These are phyloP conservation scores for Daldinia loculata DNA, from an alignment of 495 filamentous ascomycete species.

Conservation along the genomic window DNA sequence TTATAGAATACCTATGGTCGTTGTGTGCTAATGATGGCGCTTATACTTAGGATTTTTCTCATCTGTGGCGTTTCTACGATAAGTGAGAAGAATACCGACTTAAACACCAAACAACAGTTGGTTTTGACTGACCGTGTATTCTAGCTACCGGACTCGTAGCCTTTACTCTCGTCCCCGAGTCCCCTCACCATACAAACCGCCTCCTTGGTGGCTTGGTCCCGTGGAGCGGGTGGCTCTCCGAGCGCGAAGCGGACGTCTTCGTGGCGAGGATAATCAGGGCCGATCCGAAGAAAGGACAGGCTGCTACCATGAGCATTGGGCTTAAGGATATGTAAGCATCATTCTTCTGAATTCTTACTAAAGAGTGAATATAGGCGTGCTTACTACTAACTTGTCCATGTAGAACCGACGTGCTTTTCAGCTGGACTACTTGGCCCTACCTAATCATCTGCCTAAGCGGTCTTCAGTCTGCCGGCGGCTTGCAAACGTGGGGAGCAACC, in stretches of 20 bases:
- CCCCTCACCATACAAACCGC: constrained; percentile 26
- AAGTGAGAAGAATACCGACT: constrained; percentile 2
- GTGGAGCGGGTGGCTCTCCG: constrained; percentile 31
- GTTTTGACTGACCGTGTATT: neutral
- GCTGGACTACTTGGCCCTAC: constrained; percentile 32
- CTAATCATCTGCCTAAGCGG: constrained; percentile 35
- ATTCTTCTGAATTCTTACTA: neutral
- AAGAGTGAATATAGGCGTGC: neutral
- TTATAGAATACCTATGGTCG: no score
- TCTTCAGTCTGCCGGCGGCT: constrained; percentile 24
- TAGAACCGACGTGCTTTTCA: constrained; percentile 27
- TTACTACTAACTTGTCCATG: neutral
- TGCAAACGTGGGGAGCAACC: constrained; percentile 26
- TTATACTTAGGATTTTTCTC: constrained; percentile 29
- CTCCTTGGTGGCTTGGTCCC: constrained; percentile 27
- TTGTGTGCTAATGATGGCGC: neutral
- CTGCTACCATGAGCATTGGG: constrained; percentile 24
- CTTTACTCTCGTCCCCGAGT: constrained; percentile 28
- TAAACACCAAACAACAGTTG: neutral
- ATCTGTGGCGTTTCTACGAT: constrained; percentile 32
- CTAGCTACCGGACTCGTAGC: constrained; percentile 24
- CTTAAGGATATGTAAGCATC: constrained; percentile 28
- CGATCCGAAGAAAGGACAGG: constrained; percentile 30
- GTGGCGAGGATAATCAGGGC: constrained; percentile 26
- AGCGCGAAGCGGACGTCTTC: constrained; percentile 29